A percentile compares a stretch with the other conserved stretches of the same genome.
phyloP scores from a whole-genome alignment of 768 basidiomycete species.

The Cystobasidium ongulense region DNA sequence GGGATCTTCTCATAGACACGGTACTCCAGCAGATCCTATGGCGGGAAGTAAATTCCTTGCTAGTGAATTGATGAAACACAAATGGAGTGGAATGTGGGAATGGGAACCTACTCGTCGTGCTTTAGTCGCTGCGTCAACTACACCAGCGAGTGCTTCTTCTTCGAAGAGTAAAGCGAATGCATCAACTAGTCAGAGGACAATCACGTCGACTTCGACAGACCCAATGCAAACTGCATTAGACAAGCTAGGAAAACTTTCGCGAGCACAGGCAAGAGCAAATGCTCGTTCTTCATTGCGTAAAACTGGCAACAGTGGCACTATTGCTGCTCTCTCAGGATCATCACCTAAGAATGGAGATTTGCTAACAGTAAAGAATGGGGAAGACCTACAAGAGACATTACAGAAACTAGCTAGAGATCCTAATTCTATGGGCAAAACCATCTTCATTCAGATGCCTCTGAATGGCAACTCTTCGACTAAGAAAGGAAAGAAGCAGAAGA shows the following conservation, averaged over 20 bases:
- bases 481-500: not conserved
- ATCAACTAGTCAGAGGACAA: not conserved
- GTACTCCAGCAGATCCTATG: not conserved
- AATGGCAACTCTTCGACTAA: not conserved
- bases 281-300: not conserved
- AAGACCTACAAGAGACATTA: not conserved
- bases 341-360: not conserved
- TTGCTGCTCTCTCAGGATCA: not conserved
- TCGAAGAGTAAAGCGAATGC: not conserved
- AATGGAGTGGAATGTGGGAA: constrained; percentile 25
- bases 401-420: not conserved
- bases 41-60: constrained; percentile 1
- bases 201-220: not conserved
- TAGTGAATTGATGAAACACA: constrained; percentile 5
- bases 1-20: not conserved
- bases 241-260: not conserved
- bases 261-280: not conserved
- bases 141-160: not conserved
- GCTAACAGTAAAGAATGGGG: not conserved
- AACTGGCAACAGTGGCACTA: not conserved
- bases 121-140: not conserved
- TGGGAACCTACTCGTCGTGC: constrained; percentile 13
- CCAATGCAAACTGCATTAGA: not conserved
- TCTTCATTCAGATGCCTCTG: not conserved
- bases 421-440: not conserved